Base-by-base conservation (phyloP, 2,329 filamentous ascomycete genomes). In the Microdochium bolleyi region DNA sequence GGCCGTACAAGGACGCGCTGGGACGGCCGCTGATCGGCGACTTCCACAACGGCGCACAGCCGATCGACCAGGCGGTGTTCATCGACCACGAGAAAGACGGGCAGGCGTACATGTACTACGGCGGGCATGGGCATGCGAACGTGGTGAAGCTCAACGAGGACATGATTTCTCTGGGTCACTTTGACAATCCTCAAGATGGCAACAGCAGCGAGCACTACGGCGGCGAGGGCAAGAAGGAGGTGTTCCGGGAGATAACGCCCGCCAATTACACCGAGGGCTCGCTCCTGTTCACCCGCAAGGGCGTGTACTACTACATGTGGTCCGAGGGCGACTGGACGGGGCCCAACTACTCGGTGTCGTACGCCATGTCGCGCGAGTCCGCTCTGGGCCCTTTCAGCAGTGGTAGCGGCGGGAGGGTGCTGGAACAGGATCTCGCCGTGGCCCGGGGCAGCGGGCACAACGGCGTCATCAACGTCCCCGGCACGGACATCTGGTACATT, bases 41-140 rank as follows among this genome's bases (percentile, higher is more conserved):
- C 25, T 75, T 71, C 52, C 59, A 73, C 54, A 69, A 72, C 56
- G 75, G 70, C 7, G 75, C 74, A 2, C 71, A 78, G 59, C 74
- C 75, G 2, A 77, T 76, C 52, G 73, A 75, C 55, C 70, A 73
- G 52, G 68, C 70, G 54, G 66, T 74, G 10, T 75, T 73, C 51
- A 62, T 73, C 53, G 71, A 73, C 51, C 41, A 19, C 14, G 9
- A 3, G 3, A 70, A 69, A 22, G 65, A 69, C 21, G 66, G 63
- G 1, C 65, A 70, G 52, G 67, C 68, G 1, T 75, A 73, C 59
- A 64, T 75, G 41, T 73, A 73, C 60, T 74, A 71, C 55, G 72
- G 71, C 1, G 72, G 72, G 0, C 71, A 72, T 58, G 65, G 64
- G 7, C 72, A 73, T 58, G 68, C 67, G 21, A 69, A 73, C 7